Percentiles rank a stretch among this genome's conserved stretches.
These are phyloP conservation scores for Dioscorea dumetorum DNA, from an alignment of 106 monocot genomes.

Conservation along the genomic window DNA sequence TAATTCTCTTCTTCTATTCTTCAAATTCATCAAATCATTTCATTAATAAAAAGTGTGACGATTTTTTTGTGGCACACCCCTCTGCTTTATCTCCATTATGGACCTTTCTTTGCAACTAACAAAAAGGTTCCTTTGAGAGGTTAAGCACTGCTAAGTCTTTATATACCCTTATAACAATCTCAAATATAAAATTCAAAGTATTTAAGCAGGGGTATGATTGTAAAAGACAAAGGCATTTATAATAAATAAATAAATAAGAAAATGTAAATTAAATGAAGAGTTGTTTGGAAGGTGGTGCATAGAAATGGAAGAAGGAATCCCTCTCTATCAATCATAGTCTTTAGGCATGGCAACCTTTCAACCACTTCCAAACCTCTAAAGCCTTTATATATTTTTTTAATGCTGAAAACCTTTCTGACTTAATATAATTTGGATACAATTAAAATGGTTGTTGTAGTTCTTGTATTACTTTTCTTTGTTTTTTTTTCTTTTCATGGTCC, in stretches of 20 bases:
- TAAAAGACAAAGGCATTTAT: neutral
- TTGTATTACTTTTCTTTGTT: neutral
- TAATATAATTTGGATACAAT: neutral
- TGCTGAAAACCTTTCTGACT: neutral
- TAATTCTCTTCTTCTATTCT: no score
- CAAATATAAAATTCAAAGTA: no score
- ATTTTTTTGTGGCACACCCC: no score
- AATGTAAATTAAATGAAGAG: neutral
- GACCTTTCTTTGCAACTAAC: neutral
- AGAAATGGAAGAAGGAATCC: neutral
- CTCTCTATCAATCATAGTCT: constrained; percentile 1
- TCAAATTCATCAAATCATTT: no score
- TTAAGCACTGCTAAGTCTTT: neutral
- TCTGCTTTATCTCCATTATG: no score
- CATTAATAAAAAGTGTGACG: no score
- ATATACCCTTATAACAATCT: no score
- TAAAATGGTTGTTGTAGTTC: constrained; percentile 10
- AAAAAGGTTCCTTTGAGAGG: neutral
- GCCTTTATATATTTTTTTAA: neutral
- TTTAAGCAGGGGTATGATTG: no score
- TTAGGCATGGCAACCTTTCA: constrained; percentile 19
- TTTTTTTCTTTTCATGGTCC: no score
- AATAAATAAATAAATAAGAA: neutral
- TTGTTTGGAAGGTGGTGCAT: neutral
- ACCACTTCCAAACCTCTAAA: constrained; percentile 9